Evolutionary conservation across 2,329 filamentous ascomycete species (phyloP), one percentile per base, ranked within the genome.

Genomic region (Colletotrichum incanum): DNA sequence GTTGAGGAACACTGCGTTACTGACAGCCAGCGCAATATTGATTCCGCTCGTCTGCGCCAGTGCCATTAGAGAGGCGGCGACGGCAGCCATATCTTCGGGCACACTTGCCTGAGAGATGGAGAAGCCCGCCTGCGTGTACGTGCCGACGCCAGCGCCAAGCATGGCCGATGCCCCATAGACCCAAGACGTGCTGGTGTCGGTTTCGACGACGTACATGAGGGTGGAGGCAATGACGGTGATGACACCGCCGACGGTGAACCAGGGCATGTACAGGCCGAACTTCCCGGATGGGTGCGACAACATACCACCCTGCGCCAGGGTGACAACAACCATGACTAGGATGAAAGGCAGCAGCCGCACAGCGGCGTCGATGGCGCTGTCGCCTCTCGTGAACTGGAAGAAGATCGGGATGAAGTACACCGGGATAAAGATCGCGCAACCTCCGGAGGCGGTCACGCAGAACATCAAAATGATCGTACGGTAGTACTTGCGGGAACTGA

Each of bases 371-470:
- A 87, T 75, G 0, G 84, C 79, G 0, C 74, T 77, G 1, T 87
- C 85, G 8, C 81, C 81, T 2, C 78, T 78, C 3, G 81, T 81
- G 75, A 87, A 88, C 71, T 86, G 82, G 77, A 88, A 88, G 77
- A 82, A 87, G 7, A 88, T 76, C 0, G 86, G 86, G 20, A 88
- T 83, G 75, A 84, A 88, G 76, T 87, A 88, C 28, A 85, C 75
- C 34, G 75, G 71, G 6, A 79, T 68, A 54, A 76, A 79, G 31
- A 75, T 71, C 12, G 65, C 71, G 5, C 49, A 73, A 12, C 71
- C 67, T 2, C 71, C 67, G 3, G 71, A 45, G 0, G 55, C 71
- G 0, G 71, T 73, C 11, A 71, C 39, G 56, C 41, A 63, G 52
- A 71, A 62, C 49, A 67, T 73, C 9, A 73, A 55, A 49, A 64